Base-by-base conservation (phyloP, 2,329 filamentous ascomycete genomes). In the Colletotrichum tabaci region DNA sequence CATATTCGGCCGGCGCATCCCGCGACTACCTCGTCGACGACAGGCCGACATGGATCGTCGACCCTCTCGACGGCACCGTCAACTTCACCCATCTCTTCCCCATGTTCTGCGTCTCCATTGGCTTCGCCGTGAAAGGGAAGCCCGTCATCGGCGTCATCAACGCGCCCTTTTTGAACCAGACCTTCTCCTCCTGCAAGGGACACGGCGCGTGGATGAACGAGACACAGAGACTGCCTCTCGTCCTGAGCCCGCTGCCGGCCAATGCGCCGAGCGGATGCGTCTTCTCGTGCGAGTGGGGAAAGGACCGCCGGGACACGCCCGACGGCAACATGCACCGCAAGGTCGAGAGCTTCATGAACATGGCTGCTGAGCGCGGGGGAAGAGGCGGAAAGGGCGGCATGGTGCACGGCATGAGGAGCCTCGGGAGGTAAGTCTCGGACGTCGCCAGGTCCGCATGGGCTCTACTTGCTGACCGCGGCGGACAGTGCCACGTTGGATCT, bases 71-170 rank as follows among this genome's bases (percentile, higher is more conserved):
- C 77, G 92, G 92, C 84, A 95, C 93, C 3, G 92, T 95, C 71
- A 95, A 95, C 84, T 95, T 93, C 82, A 93, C 92, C 40, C 93
- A 95, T 79, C 86, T 94, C 7, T 94, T 94, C 77, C 92, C 92
- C 70, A 94, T 94, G 90, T 94, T 93, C 82, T 95, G 93, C 80
- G 91, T 95, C 53, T 93, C 91, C 46, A 94, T 95, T 76, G 92
- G 87, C 60, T 91, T 95, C 77, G 84, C 92, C 30, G 77, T 93
- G 66, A 80, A 87, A 21, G 85, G 87, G 8, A 80, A 84, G 38
- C 91, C 93, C 3, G 80, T 91, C 2, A 88, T 95, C 61, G 93
- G 93, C 23, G 88, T 94, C 56, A 91, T 95, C 77, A 89, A 92
- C 76, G 92, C 92, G 0, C 93, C 93, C 0, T 90, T 94, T 74